Evolutionary conservation across 2,329 filamentous ascomycete species (phyloP).

Genomic region (Diaporthe velutina): DNA sequence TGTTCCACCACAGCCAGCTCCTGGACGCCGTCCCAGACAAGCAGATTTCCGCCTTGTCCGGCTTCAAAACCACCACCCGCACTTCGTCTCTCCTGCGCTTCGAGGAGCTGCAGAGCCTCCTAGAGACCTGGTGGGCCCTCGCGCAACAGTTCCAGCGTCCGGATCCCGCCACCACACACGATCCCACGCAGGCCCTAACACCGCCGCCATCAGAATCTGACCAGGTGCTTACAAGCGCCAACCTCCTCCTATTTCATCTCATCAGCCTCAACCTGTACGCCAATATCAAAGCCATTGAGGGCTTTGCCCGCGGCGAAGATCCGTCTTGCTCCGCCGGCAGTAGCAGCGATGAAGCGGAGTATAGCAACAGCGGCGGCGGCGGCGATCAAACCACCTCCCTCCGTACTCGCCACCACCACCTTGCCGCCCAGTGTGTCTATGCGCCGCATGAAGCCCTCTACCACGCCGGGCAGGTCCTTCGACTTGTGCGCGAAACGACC

Average conservation of each 20-base stretch:
- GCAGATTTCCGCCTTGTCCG: background rate
- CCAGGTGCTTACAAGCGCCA: background rate
- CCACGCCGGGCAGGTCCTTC: background rate
- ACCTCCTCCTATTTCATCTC: background rate
- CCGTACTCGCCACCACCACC: background rate
- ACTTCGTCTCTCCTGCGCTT: background rate
- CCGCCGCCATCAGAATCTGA: background rate
- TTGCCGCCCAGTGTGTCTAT: background rate
- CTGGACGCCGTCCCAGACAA: background rate
- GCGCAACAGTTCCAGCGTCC: background rate
- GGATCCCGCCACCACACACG: background rate
- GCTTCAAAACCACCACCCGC: background rate
- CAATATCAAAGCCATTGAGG: background rate
- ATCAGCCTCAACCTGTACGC: background rate
- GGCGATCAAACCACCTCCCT: background rate
- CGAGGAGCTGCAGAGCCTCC: constrained; percentile 4
- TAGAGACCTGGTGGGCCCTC: background rate
- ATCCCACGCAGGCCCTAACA: background rate
- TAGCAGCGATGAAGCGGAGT: background rate
- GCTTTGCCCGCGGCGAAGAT: constrained; percentile 4
- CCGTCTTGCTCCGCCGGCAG: background rate
- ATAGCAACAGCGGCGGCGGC: background rate
- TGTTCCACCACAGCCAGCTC: background rate
- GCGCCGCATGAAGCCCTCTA: background rate
- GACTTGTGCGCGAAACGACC: background rate